phyloP scores from a whole-genome alignment of 495 filamentous ascomycete genomes.

The Peziza echinospora region DNA sequence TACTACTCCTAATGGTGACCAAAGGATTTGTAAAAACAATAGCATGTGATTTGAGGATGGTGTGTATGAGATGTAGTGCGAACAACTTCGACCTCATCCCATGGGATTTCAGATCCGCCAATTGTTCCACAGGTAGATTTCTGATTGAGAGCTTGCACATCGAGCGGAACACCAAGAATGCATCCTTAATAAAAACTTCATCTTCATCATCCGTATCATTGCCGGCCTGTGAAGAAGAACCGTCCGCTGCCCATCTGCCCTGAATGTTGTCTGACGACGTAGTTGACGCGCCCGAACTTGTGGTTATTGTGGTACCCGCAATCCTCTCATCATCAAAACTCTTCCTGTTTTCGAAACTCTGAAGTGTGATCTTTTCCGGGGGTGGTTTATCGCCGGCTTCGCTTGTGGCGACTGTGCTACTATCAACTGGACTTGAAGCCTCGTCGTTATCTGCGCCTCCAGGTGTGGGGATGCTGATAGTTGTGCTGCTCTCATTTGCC shows the following conservation, averaged over 20 bases:
- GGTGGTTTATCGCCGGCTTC: conserved; percentile 18
- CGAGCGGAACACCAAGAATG: conserved; percentile 88
- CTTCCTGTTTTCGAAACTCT: conserved; percentile 86
- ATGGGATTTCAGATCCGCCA: conserved; percentile 76
- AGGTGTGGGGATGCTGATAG: conserved; percentile 6
- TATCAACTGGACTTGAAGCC: conserved; percentile 22
- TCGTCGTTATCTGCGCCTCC: conserved; percentile 19
- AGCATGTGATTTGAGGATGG: conserved; percentile 77
- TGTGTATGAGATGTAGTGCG: conserved; percentile 83
- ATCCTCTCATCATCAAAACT: conserved; percentile 80
- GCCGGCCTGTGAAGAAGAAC: conserved; percentile 27
- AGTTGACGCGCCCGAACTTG: conserved; percentile 36
- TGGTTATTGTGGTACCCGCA: conserved; percentile 83
- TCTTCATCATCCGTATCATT: conserved; percentile 75
- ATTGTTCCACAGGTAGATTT: conserved; percentile 63
- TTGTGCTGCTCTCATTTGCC: conserved; percentile 7
- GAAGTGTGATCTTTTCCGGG: conserved; percentile 64
- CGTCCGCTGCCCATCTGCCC: conserved; percentile 23
- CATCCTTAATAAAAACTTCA: conserved; percentile 88
- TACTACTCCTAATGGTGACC: conserved; percentile 72
- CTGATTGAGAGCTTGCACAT: conserved; percentile 97
- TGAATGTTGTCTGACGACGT: conserved; percentile 12
- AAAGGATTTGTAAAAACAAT: conserved; percentile 69
- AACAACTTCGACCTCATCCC: conserved; percentile 95
- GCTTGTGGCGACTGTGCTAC: conserved; percentile 17